Evolutionary conservation across 73 alveolate species (phyloP).

Genomic region (Paramecium caudatum): DNA sequence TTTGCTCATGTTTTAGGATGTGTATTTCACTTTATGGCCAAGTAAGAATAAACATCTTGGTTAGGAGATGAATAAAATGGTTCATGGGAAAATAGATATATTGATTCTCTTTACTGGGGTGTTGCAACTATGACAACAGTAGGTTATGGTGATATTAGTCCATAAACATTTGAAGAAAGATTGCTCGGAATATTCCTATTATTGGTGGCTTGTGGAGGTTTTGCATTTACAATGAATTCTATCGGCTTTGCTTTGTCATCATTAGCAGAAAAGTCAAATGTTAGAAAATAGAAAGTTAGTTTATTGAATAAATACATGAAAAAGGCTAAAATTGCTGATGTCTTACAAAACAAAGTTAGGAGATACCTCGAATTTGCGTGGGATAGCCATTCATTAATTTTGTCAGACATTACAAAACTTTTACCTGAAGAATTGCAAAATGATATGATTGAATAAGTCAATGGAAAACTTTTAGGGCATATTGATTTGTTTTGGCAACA

Average conservation of each 20-base stretch:
- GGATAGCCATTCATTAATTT: slow-evolving; percentile 51
- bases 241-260: slow-evolving; percentile 32
- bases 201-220: slow-evolving; percentile 67
- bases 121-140: slow-evolving; percentile 85
- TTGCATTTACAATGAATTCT: slow-evolving; percentile 72
- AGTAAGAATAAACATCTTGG: neutral
- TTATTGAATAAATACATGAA: slow-evolving; percentile 73
- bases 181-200: slow-evolving; percentile 76
- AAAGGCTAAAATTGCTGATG: slow-evolving; percentile 76
- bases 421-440: neutral
- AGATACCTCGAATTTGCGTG: slow-evolving; percentile 80
- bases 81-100: slow-evolving; percentile 65
- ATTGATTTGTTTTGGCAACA: neutral
- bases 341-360: slow-evolving; percentile 74
- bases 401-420: neutral
- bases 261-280: neutral
- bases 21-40: slow-evolving; percentile 1
- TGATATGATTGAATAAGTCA: neutral
- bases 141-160: slow-evolving; percentile 86
- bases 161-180: slow-evolving; percentile 76
- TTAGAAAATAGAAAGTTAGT: neutral
- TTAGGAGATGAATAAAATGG: slow-evolving; percentile 17
- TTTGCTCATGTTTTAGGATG: slow-evolving; percentile 55
- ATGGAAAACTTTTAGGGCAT: slow-evolving; percentile 46
- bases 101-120: slow-evolving; percentile 82